Base-by-base conservation (phyloP, 2,329 filamentous ascomycete genomes). In the Aphanoascus verrucosus region DNA sequence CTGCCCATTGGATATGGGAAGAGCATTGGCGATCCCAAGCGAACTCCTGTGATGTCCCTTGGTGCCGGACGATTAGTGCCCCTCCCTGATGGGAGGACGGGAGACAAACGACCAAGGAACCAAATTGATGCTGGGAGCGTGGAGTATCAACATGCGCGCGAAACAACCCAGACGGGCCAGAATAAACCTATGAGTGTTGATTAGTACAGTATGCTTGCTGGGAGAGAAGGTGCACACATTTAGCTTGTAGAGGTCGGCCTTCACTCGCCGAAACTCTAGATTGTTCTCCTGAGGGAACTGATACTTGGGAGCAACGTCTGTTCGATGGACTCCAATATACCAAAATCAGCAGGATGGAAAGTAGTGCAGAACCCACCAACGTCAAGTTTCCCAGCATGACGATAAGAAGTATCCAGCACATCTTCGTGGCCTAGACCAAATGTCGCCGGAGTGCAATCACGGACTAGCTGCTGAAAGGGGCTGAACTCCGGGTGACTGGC, bases 241-340 rank as follows among this genome's bases (percentile, higher is more conserved):
- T 15, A 82, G 63, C 56, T 80, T 80, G 61, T 80, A 81, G 1
- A 82, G 64, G 63, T 82, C 77, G 0, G 77, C 77, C 3, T 63
- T 64, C 1, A 81, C 63, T 5, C 69, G 69, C 0, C 65, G 59
- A 19, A 59, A 61, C 2, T 52, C 52, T 6, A 59, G 11, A 3
- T 37, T 15, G 12, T 63, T 58, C 0, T 61, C 52, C 0, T 3
- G 15, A 2, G 56, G 41, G 43, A 58, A 5, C 55, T 61, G 3
- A 61, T 55, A 1, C 58, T 66, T 0, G 69, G 68, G 8, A 78
- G 61, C 0, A 82, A 66, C 0, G 69, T 55, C 51, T 79, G 73
- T 1, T 70, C 70, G 9, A 81, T 62, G 0, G 67, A 64, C 51
- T 79, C 73, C 2, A 82, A 59, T n/a, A 83, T 77, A 0, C 77